A percentile compares a stretch with the other conserved stretches of the same genome.
Conservation (phyloP, 2,329 filamentous ascomycete genomes). For the Penicillium sp. region DNA sequence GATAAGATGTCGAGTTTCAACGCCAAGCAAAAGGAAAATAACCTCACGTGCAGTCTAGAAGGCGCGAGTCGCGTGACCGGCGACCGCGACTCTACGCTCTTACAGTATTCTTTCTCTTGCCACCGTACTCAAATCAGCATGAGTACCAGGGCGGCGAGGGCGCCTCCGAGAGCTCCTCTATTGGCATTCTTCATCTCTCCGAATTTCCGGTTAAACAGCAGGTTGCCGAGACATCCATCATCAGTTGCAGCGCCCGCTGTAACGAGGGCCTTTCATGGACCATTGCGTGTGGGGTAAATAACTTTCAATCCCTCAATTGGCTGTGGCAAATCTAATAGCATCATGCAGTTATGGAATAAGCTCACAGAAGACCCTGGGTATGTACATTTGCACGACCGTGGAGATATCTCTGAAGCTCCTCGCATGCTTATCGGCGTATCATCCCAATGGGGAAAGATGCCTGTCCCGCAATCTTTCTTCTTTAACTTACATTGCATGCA, state of each 20-base stretch:
- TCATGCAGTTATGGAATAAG: neutral
- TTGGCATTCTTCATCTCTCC: neutral
- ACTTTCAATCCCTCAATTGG: neutral
- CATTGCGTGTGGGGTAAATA: neutral
- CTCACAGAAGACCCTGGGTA: neutral
- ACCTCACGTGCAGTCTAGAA: constrained; percentile 4
- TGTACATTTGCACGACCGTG: neutral
- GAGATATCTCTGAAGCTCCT: neutral
- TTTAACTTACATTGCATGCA: neutral
- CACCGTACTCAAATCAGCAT: neutral
- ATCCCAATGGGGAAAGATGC: constrained; percentile 10
- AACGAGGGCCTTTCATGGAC: neutral
- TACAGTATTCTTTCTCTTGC: neutral
- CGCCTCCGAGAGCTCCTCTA: neutral
- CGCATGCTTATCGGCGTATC: constrained; percentile 10
- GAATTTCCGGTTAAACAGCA: neutral
- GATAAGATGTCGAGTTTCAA: no score
- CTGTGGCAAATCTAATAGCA: neutral
- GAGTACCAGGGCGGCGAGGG: no score
- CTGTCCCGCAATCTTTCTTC: constrained; percentile 11
- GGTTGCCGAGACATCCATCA: neutral
- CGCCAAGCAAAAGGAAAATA: constrained; percentile 3
- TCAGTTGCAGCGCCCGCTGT: neutral
- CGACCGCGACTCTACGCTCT: neutral
- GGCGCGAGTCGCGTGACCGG: no score